Evolutionary conservation across 495 filamentous ascomycete species (phyloP).

Genomic region (Podospora australis): DNA sequence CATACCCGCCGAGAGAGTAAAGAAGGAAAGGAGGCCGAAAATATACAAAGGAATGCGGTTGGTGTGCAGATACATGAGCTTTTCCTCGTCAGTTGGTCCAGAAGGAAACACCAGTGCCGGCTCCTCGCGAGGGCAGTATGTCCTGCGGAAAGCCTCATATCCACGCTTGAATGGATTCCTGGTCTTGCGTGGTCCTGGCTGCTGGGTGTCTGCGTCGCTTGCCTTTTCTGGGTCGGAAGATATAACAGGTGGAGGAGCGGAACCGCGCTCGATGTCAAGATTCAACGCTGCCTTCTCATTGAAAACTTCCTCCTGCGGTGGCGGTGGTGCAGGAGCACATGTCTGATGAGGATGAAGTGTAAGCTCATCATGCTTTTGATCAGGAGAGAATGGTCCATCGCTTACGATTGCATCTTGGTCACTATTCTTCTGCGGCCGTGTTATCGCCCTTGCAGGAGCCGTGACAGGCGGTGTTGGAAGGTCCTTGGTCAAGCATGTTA

Average conservation of each 20-base stretch:
- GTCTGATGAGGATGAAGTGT: not conserved
- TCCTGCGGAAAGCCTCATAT: slow-evolving; percentile 18
- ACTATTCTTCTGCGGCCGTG: slow-evolving; percentile 1
- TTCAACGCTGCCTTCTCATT: slow-evolving; percentile 14
- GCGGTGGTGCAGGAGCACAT: slow-evolving; percentile 7
- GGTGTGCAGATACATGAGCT: slow-evolving; percentile 22
- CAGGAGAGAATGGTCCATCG: not conserved
- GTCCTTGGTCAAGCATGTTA: slow-evolving; percentile 10
- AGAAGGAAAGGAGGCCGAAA: slow-evolving; percentile 26
- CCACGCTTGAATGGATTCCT: slow-evolving; percentile 12
- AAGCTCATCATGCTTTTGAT: not conserved
- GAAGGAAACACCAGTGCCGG: slow-evolving; percentile 23
- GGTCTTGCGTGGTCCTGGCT: slow-evolving; percentile 3
- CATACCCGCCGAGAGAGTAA: slow-evolving; percentile 29
- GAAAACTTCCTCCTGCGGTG: slow-evolving; percentile 8
- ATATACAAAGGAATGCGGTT: slow-evolving; percentile 29
- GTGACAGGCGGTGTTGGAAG: not conserved
- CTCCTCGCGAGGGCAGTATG: slow-evolving; percentile 26
- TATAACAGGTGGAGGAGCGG: not conserved
- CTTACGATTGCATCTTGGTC: not conserved
- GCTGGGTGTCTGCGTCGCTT: not conserved
- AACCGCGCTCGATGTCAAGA: slow-evolving; percentile 9
- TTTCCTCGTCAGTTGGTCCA: slow-evolving; percentile 25
- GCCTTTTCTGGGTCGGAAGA: slow-evolving; percentile 11
- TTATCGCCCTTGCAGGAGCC: not conserved